Conservation (phyloP, 1,139 yeast genomes). For the Candida frijolesensis region DNA sequence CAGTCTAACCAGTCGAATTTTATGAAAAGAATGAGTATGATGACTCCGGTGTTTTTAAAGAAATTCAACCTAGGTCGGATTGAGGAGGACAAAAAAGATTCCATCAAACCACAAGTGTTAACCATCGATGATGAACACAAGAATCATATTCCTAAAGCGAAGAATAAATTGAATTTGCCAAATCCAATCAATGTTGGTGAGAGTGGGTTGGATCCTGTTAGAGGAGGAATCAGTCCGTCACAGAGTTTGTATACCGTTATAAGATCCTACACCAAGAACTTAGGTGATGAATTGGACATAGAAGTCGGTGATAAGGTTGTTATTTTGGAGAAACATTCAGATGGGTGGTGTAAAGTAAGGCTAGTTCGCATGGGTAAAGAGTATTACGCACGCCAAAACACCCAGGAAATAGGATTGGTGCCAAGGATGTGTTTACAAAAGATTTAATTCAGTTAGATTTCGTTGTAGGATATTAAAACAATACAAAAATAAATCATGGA, state of each 20-base stretch:
- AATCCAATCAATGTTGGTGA: slow-evolving; percentile 5
- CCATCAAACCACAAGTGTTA: slow-evolving; percentile 10
- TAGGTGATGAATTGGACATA: slow-evolving; percentile 39
- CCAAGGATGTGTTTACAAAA: slow-evolving; percentile 35
- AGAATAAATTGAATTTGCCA: slow-evolving; percentile 10
- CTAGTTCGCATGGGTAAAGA: slow-evolving; percentile 15
- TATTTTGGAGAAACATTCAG: slow-evolving; percentile 31
- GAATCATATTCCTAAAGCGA: background rate
- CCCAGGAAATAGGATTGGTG: slow-evolving; percentile 31
- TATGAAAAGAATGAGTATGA: slow-evolving; percentile 14
- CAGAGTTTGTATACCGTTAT: slow-evolving; percentile 23
- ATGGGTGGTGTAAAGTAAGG: slow-evolving; percentile 44
- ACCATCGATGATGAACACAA: slow-evolving; percentile 1
- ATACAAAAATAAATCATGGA: background rate
- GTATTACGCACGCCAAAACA: slow-evolving; percentile 7
- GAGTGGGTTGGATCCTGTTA: slow-evolving; percentile 10
- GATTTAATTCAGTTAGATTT: slow-evolving; percentile 6
- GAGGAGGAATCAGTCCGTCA: slow-evolving; percentile 11
- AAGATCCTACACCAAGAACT: slow-evolving; percentile 27
- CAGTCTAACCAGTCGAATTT: slow-evolving; percentile 1
- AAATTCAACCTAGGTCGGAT: slow-evolving; percentile 32
- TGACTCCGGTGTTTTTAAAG: slow-evolving; percentile 39
- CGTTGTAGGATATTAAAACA: background rate
- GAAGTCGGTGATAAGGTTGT: slow-evolving; percentile 34
- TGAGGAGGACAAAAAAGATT: slow-evolving; percentile 2